Evolutionary conservation across 805 yeast species (phyloP).

Genomic region (Sungouiella thailandica): DNA sequence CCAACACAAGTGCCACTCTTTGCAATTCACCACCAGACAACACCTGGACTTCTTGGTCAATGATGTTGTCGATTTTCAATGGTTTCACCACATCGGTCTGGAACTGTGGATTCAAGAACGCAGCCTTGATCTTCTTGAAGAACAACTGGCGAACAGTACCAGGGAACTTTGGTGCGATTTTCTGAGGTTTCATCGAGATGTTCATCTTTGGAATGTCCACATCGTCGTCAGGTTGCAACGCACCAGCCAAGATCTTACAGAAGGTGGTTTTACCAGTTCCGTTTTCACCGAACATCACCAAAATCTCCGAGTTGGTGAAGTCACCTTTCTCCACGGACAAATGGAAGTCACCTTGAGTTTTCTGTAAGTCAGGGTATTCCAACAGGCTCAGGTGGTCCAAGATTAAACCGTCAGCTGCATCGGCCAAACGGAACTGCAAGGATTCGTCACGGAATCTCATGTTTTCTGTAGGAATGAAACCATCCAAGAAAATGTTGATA

Average conservation of each 20-base stretch:
- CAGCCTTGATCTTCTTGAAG: slow-evolving; percentile 91
- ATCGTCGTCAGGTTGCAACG: slow-evolving; percentile 80
- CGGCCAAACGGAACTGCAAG: slow-evolving; percentile 86
- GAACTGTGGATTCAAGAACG: slow-evolving; percentile 94
- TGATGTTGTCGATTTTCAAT: slow-evolving; percentile 83
- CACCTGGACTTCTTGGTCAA: slow-evolving; percentile 96
- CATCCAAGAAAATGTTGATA: slow-evolving; percentile 96
- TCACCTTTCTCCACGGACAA: slow-evolving; percentile 80
- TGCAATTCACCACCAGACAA: slow-evolving; percentile 99
- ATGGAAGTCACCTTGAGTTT: slow-evolving; percentile 96
- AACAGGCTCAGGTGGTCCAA: slow-evolving; percentile 76
- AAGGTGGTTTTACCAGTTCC: slow-evolving; percentile 99
- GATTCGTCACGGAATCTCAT: slow-evolving; percentile 96
- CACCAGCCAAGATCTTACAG: slow-evolving; percentile 93
- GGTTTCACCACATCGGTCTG: slow-evolving; percentile 98
- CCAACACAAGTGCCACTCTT: slow-evolving; percentile 95
- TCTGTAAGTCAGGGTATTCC: slow-evolving; percentile 74
- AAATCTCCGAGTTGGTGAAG: slow-evolving; percentile 91
- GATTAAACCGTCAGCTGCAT: slow-evolving; percentile 73
- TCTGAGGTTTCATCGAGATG: slow-evolving; percentile 98
- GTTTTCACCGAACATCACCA: slow-evolving; percentile 99
- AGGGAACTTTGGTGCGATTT: slow-evolving; percentile 96
- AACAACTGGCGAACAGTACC: slow-evolving; percentile 98
- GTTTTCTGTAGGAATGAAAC: slow-evolving; percentile 95
- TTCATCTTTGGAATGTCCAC: slow-evolving; percentile 78